Conservation (phyloP, 306 rosid genomes). For the Dalbergia cultrata region DNA sequence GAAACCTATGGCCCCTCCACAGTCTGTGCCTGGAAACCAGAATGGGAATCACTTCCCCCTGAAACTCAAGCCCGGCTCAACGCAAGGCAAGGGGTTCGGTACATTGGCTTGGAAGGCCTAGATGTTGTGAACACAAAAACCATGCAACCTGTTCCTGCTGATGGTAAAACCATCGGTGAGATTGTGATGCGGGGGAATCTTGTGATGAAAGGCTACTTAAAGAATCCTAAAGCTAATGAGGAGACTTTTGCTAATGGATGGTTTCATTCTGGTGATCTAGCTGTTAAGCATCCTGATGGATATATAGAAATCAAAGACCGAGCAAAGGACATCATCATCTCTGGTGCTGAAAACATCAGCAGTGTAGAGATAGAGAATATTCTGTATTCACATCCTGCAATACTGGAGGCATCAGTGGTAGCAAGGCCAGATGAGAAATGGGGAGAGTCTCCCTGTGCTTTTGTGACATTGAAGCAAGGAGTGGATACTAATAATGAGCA, state of each 20-base stretch:
- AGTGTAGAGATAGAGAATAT: constrained; percentile 87
- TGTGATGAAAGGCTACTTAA: constrained; percentile 94
- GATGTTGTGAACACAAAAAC: constrained; percentile 71
- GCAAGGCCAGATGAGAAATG: constrained; percentile 88
- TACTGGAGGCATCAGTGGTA: constrained; percentile 84
- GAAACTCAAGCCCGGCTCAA: constrained; percentile 72
- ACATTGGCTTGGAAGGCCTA: constrained; percentile 74
- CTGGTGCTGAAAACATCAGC: constrained; percentile 95
- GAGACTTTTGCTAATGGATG: constrained; percentile 85
- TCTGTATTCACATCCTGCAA: constrained; percentile 71
- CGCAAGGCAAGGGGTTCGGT: constrained; percentile 92
- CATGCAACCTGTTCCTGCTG: constrained; percentile 81
- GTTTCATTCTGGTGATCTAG: constrained; percentile 94
- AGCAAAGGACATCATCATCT: constrained; percentile 92
- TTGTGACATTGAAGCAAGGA: constrained; percentile 74
- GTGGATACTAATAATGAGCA: constrained; percentile 64
- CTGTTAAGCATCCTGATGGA: constrained; percentile 89
- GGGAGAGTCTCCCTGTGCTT: constrained; percentile 77
- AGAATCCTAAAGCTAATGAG: constrained; percentile 82
- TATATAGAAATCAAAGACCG: constrained; percentile 94
- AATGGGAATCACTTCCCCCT: constrained; percentile 79
- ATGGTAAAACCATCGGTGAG: constrained; percentile 87
- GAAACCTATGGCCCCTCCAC: constrained; percentile 91
- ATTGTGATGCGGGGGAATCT: constrained; percentile 84
- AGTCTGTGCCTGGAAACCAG: constrained; percentile 94